A percentile compares a stretch with the other conserved stretches of the same genome.
Evolutionary conservation across 108 stramenopile species (phyloP).

Genomic region (Cyclotella atomus): DNA sequence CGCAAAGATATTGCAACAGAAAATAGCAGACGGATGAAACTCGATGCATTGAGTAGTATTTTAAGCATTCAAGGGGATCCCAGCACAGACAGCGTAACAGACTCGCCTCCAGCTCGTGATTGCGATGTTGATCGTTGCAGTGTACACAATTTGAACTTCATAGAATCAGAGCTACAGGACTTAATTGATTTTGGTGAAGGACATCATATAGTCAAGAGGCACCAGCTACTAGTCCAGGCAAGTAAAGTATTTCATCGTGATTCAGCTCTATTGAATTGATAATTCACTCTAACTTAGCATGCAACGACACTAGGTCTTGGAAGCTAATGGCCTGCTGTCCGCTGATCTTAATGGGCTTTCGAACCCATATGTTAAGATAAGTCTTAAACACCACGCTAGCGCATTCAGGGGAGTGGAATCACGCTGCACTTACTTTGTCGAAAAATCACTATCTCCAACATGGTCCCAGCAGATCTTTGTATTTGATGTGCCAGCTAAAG

Average conservation of each 20-base stretch:
- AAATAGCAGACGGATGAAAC: slow-evolving; percentile 27
- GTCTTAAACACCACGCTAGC: slow-evolving; percentile 53
- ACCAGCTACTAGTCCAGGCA: slow-evolving; percentile 79
- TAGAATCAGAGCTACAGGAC: slow-evolving; percentile 30
- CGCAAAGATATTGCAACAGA: slow-evolving; percentile 55
- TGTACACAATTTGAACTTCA: not conserved
- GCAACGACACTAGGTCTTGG: slow-evolving; percentile 75
- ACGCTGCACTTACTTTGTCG: slow-evolving; percentile 79
- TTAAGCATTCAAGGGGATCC: not conserved
- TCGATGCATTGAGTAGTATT: slow-evolving; percentile 34
- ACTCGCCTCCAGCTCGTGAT: no score
- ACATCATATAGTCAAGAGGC: slow-evolving; percentile 48
- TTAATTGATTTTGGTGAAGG: slow-evolving; percentile 47
- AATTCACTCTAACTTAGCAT: not conserved
- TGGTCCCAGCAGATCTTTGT: slow-evolving; percentile 88
- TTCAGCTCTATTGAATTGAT: not conserved
- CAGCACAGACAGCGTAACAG: not conserved
- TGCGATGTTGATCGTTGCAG: not conserved
- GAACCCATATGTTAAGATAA: slow-evolving; percentile 82
- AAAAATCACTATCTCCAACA: slow-evolving; percentile 74
- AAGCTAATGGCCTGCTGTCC: slow-evolving; percentile 75
- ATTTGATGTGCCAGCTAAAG: slow-evolving; percentile 80
- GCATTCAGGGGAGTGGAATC: slow-evolving; percentile 42
- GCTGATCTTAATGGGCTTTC: slow-evolving; percentile 67
- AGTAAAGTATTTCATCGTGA: not conserved